Base-by-base conservation (phyloP, 176 grass and related monocot species). In the Eragrostis curvula region DNA sequence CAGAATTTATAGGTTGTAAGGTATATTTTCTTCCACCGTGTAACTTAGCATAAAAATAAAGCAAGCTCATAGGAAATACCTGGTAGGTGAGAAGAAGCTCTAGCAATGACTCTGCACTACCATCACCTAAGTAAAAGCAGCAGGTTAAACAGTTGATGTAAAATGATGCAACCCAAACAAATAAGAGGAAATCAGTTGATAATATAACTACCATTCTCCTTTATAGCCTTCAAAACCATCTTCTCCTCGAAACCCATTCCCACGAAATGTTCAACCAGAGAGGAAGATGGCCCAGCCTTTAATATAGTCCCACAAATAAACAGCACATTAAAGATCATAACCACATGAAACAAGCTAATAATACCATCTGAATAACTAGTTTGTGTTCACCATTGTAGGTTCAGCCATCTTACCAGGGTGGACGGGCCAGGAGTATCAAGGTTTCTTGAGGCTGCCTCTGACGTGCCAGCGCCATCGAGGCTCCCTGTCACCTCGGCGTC, bases 51-150 rank as follows among this genome's bases (percentile, higher is more conserved):
- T 61, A 28, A 81, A 27, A 69, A 36, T 36, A 36, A 36, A 32
- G 25, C 51, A 86, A 69, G 39, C 25, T 71, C 44, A 68, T n/a
- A 18, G 39, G 29, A 12, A 68, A 60, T 56, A 95, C 95, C 77
- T 83, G 24, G 73, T 94, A 89, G 27, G 90, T 98, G 28, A 98
- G 90, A n/a, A 98, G 83, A 70, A 88, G 81, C 46, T 98, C 84
- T 12, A 98, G 18, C 65, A 98, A 84, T 67, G 92, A 81, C 39
- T 94, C 92, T 16, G 88, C 59, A 79, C 94, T 85, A 63, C 50
- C 51, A 49, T 94, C 79, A 30, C 90, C 92, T 97, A 75, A 83
- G 50, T 9, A 83, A 91, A 79, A 60, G 16, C 14, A 73, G 12
- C 10, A 66, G 60, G 52, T 25, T 46, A 86, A 72, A 86, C 27